A percentile compares a stretch with the other conserved stretches of the same genome.
These are phyloP conservation scores for Xylaria castorea DNA, from an alignment of 495 filamentous ascomycete species.

Conservation along the genomic window DNA sequence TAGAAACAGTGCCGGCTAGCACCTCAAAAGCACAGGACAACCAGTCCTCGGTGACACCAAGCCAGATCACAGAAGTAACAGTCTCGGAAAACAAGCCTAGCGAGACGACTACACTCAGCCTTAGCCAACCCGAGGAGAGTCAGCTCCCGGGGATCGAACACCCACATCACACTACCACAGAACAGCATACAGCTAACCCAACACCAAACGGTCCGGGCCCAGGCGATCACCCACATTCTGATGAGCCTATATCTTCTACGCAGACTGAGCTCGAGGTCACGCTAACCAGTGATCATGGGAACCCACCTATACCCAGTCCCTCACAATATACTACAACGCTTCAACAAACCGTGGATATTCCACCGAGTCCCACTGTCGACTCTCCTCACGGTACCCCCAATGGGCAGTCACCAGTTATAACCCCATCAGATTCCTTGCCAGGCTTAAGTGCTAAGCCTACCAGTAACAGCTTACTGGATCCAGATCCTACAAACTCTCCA, in stretches of 20 bases:
- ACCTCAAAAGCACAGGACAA: background rate
- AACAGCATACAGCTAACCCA: background rate
- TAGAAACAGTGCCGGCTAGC: background rate
- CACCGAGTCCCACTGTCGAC: background rate
- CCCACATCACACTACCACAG: background rate
- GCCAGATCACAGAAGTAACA: background rate
- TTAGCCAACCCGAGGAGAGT: background rate
- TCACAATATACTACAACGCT: background rate
- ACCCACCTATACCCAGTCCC: background rate
- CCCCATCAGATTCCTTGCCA: background rate
- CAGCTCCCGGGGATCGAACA: background rate
- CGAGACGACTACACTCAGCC: background rate
- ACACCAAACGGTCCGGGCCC: background rate
- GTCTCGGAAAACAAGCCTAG: background rate
- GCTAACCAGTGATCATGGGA: background rate
- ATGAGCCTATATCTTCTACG: background rate
- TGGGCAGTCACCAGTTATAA: background rate
- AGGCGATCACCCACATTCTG: background rate
- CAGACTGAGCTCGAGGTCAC: background rate
- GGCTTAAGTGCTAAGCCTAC: background rate
- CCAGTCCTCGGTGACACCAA: slow-evolving; percentile 1
- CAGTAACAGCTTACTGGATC: no score
- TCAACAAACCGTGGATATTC: background rate
- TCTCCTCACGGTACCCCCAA: background rate
- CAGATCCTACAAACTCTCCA: background rate